These are phyloP conservation scores for Cutaneotrichosporon sp. DNA, from an alignment of 1,284 basidiomycete genomes.

Conservation along the genomic window DNA sequence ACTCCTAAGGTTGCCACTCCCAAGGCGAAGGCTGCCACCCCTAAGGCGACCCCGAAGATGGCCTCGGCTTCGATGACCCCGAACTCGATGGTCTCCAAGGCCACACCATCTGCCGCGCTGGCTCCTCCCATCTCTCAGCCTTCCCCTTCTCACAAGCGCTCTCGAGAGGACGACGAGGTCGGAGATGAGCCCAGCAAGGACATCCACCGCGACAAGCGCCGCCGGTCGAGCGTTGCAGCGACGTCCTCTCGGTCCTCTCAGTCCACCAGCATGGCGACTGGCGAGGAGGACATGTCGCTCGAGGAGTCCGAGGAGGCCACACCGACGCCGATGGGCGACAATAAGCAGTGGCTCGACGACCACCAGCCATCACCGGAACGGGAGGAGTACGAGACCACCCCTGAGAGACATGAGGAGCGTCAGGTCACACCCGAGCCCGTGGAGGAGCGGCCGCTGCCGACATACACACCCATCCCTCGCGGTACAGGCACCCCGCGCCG, in stretches of 20 bases:
- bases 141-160: slow-evolving; percentile 23
- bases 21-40: too few species aligned
- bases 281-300: slow-evolving; percentile 8
- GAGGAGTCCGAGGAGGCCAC: slow-evolving; percentile 8
- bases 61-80: slow-evolving; percentile 4
- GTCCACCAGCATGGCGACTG: not conserved
- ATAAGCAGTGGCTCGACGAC: not conserved
- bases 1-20: not conserved
- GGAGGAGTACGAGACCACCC: not conserved
- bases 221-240: not conserved
- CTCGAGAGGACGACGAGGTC: slow-evolving; percentile 17
- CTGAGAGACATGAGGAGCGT: slow-evolving; percentile 12
- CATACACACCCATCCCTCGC: slow-evolving; percentile 12
- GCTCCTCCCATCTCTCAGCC: not conserved
- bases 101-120: not conserved
- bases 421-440: slow-evolving; percentile 9
- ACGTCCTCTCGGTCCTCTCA: too few species aligned
- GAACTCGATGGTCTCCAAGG: too few species aligned
- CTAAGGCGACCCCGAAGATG: too few species aligned
- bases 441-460: slow-evolving; percentile 9
- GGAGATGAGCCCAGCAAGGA: not conserved
- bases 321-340: not conserved
- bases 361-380: not conserved
- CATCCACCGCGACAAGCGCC: slow-evolving; percentile 2
- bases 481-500: slow-evolving; percentile 5